phyloP scores from a whole-genome alignment of 345 rosid genomes.

The Eucalyptus paniculata region DNA sequence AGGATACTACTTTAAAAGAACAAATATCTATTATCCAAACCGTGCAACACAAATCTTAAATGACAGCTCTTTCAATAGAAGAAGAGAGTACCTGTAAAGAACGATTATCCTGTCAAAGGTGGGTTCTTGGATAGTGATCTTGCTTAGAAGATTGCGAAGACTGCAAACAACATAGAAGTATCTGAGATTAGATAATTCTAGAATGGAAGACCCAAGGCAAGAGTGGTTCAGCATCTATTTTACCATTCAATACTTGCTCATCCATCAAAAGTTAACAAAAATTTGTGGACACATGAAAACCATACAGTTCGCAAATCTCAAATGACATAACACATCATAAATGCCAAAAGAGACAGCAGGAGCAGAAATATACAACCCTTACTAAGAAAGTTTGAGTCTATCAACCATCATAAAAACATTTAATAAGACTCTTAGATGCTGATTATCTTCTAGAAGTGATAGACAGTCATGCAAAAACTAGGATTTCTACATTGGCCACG shows the following conservation, averaged over 20 bases:
- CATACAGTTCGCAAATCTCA: background rate
- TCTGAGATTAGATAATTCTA: background rate
- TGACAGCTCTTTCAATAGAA: background rate
- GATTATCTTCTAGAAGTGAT: background rate
- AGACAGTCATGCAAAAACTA: background rate
- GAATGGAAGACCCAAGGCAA: background rate
- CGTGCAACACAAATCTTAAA: background rate
- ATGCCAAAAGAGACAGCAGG: background rate
- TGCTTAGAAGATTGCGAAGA: constrained; percentile 46
- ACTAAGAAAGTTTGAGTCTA: background rate
- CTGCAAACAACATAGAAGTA: constrained; percentile 21
- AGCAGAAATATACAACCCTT: background rate
- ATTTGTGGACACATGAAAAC: background rate
- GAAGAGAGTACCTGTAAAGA: constrained; percentile 55
- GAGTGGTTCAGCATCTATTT: background rate
- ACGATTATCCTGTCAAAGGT: constrained; percentile 94
- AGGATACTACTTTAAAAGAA: background rate
- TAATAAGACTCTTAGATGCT: background rate
- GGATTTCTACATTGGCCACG: background rate
- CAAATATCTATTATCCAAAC: background rate
- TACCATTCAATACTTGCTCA: background rate
- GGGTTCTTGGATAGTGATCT: constrained; percentile 82
- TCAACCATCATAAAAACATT: background rate
- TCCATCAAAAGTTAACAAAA: background rate
- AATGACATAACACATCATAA: background rate